Percentiles rank a stretch among this genome's conserved stretches.
These are phyloP conservation scores for Prunus campanulata DNA, from an alignment of 306 rosid species.

Conservation along the genomic window DNA sequence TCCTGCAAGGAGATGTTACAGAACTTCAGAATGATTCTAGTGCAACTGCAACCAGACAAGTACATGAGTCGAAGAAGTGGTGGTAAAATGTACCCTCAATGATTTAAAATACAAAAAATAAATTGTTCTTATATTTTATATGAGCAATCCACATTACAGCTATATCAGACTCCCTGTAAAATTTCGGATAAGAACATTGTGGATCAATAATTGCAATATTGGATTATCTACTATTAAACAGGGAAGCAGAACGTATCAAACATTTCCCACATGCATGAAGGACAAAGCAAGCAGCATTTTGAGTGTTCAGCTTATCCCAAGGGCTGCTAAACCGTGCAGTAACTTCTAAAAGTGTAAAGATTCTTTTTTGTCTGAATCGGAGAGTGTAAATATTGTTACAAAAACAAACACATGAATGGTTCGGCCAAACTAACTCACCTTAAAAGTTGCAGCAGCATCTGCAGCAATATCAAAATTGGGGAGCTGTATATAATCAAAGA, in stretches of 20 bases:
- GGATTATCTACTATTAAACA: neutral
- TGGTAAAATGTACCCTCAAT: neutral
- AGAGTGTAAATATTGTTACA: too few relatives aligned
- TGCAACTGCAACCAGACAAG: neutral
- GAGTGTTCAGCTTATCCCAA: neutral
- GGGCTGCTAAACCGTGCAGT: neutral
- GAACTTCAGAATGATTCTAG: conserved; percentile 10
- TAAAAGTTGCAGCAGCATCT: conserved; percentile 98
- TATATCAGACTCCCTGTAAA: neutral
- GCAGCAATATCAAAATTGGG: conserved; percentile 98
- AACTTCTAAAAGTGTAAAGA: neutral
- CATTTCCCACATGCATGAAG: neutral
- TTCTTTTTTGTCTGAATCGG: neutral
- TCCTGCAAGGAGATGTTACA: conserved; percentile 54
- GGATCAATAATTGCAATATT: neutral
- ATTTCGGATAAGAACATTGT: neutral
- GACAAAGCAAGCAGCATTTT: neutral
- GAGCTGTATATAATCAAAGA: conserved; percentile 89
- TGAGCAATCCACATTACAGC: neutral
- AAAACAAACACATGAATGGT: neutral
- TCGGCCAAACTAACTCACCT: conserved; percentile 47
- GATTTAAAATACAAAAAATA: neutral
- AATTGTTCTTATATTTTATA: neutral
- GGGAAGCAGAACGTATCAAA: neutral
- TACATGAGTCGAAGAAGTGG: neutral